phyloP scores from a whole-genome alignment of 1,284 basidiomycete species.

The Melampsora americana region DNA sequence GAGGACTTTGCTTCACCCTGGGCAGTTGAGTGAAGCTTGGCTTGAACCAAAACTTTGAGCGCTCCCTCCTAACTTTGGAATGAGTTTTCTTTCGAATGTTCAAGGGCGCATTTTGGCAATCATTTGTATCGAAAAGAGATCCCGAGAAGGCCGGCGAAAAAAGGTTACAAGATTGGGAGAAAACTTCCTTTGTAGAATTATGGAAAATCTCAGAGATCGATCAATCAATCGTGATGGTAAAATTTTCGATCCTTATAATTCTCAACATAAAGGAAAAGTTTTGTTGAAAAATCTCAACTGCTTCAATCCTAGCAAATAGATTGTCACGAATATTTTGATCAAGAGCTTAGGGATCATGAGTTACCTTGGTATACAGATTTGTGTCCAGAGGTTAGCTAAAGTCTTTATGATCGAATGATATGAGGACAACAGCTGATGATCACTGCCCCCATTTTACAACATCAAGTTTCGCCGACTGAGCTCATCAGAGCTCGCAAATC shows the following conservation, averaged over 20 bases:
- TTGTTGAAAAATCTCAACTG: not conserved
- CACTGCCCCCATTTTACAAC: not conserved
- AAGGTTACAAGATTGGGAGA: slow-evolving; percentile 20
- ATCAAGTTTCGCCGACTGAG: slow-evolving; percentile 12
- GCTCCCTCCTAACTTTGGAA: not conserved
- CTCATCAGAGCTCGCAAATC: slow-evolving; percentile 5
- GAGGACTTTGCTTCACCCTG: slow-evolving; percentile 35
- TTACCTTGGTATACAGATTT: slow-evolving; percentile 29
- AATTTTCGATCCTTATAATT: no score
- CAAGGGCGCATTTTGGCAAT: slow-evolving; percentile 28
- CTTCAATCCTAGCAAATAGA: slow-evolving; percentile 11
- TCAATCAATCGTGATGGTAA: slow-evolving; percentile 25
- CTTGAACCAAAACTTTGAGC: no score
- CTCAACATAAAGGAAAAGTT: no score
- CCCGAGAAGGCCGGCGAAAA: slow-evolving; percentile 6
- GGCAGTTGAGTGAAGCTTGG: slow-evolving; percentile 9
- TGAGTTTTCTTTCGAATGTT: no score
- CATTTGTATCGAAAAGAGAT: not conserved
- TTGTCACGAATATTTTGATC: slow-evolving; percentile 14
- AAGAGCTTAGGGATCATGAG: slow-evolving; percentile 2
- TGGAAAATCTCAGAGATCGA: slow-evolving; percentile 21
- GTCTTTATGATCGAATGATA: not conserved
- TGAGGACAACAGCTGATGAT: not conserved
- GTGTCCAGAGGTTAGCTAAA: slow-evolving; percentile 25
- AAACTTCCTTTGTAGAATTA: slow-evolving; percentile 17